A percentile compares a stretch with the other conserved stretches of the same genome.
phyloP scores from a whole-genome alignment of 164 flowering plant species.

The Hamamelis virginiana region DNA sequence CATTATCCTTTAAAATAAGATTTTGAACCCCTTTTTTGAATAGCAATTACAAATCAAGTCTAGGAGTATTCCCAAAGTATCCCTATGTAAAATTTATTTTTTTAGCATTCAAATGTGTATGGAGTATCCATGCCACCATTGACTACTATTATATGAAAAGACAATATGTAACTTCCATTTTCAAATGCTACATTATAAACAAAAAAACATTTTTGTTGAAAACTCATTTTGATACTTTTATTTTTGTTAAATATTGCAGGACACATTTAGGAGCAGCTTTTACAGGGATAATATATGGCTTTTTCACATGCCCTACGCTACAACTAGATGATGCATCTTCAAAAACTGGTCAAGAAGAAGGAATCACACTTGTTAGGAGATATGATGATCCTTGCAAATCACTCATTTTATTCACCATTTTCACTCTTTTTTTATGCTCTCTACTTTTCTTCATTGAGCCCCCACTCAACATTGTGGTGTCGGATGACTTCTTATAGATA shows the following conservation, averaged over 20 bases:
- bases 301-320: conserved; percentile 44
- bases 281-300: conserved; percentile 56
- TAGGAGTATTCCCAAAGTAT: too few species aligned
- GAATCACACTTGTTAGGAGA: conserved; percentile 39
- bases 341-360: conserved; percentile 45
- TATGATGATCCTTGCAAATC: conserved; percentile 57
- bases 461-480: conserved; percentile 26
- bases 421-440: conserved; percentile 34
- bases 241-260: conserved; percentile 33
- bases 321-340: conserved; percentile 51
- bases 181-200: too few species aligned
- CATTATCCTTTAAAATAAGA: too few species aligned
- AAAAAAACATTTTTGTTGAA: neutral
- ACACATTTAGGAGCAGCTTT: conserved; percentile 56
- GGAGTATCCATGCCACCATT: too few species aligned
- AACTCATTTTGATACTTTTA: neutral
- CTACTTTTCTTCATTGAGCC: conserved; percentile 45
- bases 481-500: conserved; percentile 15
- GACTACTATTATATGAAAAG: neutral
- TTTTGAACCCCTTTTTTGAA: too few species aligned
- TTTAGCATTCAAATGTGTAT: too few species aligned
- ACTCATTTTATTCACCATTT: conserved; percentile 34
- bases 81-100: too few species aligned
- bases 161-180: too few species aligned
- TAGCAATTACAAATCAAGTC: too few species aligned